Percentiles rank a stretch among this genome's conserved stretches.
Conservation (phyloP, 108 stramenopile genomes). For the Nannochloropsis oceanica region DNA sequence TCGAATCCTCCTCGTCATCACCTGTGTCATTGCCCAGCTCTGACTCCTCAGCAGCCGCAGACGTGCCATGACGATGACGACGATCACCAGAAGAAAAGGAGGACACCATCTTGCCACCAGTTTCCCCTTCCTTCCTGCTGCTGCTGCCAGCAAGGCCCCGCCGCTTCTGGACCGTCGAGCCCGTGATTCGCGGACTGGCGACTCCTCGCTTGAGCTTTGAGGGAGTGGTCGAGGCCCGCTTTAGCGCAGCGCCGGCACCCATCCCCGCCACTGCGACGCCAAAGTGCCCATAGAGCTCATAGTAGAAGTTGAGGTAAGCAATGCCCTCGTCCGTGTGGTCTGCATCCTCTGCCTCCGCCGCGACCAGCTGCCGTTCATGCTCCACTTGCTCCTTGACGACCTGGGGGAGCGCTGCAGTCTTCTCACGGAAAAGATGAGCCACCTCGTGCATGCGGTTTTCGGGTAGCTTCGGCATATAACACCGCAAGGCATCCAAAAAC, state of each 20-base stretch:
- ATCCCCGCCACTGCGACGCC: neutral
- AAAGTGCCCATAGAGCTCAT: neutral
- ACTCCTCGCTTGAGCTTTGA: neutral
- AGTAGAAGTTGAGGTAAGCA: neutral
- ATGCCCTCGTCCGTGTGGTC: neutral
- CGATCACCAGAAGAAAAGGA: too few relatives aligned
- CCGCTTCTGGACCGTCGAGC: neutral
- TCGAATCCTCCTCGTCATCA: neutral
- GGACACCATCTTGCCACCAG: too few relatives aligned
- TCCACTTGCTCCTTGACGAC: neutral
- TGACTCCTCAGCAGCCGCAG: too few relatives aligned
- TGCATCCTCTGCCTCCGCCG: neutral
- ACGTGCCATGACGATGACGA: too few relatives aligned
- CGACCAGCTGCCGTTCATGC: neutral
- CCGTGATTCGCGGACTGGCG: neutral
- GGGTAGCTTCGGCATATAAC: neutral
- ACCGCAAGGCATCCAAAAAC: neutral
- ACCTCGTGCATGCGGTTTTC: neutral
- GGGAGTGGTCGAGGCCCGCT: neutral
- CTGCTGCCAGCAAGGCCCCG: neutral
- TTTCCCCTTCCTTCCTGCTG: neutral
- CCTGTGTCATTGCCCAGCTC: neutral
- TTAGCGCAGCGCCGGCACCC: neutral
- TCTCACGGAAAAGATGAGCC: neutral
- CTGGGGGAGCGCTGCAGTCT: neutral